Evolutionary conservation across 805 yeast genomes (phyloP).

Genomic region (Sugiyamaella qingdaonensis): DNA sequence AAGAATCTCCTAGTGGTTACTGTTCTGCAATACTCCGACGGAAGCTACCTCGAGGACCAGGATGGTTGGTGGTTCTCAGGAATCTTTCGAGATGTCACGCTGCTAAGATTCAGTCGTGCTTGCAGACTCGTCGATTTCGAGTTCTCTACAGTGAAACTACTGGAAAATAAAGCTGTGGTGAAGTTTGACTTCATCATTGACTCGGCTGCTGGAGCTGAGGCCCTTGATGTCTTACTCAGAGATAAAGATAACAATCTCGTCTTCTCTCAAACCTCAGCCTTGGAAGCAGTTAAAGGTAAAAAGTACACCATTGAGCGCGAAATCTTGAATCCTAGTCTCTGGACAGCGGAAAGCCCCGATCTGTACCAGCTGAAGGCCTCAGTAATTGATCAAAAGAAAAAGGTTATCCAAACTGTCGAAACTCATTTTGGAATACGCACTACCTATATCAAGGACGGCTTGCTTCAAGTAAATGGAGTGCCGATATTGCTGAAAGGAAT

Average conservation of each 20-base stretch:
- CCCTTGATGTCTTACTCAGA: not conserved
- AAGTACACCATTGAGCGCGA: not conserved
- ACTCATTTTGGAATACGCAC: slow-evolving; percentile 33
- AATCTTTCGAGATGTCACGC: slow-evolving; percentile 37
- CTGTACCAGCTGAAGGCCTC: slow-evolving; percentile 27
- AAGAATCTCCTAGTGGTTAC: slow-evolving; percentile 29
- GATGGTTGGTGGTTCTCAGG: slow-evolving; percentile 42
- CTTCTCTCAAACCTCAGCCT: not conserved
- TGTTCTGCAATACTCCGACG: slow-evolving; percentile 35
- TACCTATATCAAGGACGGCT: slow-evolving; percentile 29
- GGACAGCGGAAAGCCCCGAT: slow-evolving; percentile 37
- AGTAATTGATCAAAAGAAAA: slow-evolving; percentile 12
- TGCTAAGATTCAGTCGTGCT: slow-evolving; percentile 24
- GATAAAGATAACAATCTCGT: not conserved
- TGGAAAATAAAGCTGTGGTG: not conserved
- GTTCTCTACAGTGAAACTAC: slow-evolving; percentile 23
- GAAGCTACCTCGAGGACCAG: slow-evolving; percentile 37
- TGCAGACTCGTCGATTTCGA: slow-evolving; percentile 32
- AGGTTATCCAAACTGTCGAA: slow-evolving; percentile 14
- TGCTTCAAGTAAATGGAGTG: slow-evolving; percentile 31
- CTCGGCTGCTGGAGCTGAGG: slow-evolving; percentile 6
- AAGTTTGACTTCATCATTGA: no score
- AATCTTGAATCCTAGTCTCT: slow-evolving; percentile 26
- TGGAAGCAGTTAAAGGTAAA: not conserved
- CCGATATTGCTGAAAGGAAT: slow-evolving; percentile 34